Evolutionary conservation across 2,329 filamentous ascomycete species (phyloP), one percentile per base, ranked within the genome.

Genomic region (Thelonectria rubi): DNA sequence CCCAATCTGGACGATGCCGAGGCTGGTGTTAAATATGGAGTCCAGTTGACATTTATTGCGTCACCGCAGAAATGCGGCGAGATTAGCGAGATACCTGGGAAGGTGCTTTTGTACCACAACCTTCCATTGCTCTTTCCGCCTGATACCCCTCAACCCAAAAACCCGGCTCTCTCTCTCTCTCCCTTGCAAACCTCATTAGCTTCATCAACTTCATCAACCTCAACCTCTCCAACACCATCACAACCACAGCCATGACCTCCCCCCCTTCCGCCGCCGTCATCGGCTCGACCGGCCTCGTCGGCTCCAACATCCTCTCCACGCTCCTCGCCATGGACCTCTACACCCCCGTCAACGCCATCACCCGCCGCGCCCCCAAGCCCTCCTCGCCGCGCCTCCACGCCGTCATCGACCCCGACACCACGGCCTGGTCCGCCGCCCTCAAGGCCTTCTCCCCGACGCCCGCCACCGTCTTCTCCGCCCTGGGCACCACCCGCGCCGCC

Each of bases 401-500:
- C 63, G 79, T 91, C 67, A 77, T 90, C 70, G 88, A 91, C 24
- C 67, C 84, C 68, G 91, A 96, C 75, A 88, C 87, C 1, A 76
- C 85, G 8, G 83, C 85, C 73, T 97, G 93, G 94, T 78, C 86
- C 2, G 68, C 81, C 10, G 79, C 84, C 68, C 83, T 95, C 50
- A 73, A 81, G 7, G 77, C 80, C 34, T 77, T 91, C 47, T 73
- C 79, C 0, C 85, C 88, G 0, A 64, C 81, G 0, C 88, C 91
- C 0, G 75, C 81, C 1, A 80, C 91, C 66, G 89, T 95, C 79
- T 88, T 94, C 79, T 93, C 91, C 2, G 87, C 87, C 1, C 84
- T 97, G 1, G 94, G 90, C 60, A 97, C 93, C 2, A 97, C 94
- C 0, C 86, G 88, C 50, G 90, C 82, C 0, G 82, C 84, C 12